A percentile compares a stretch with the other conserved stretches of the same genome.
phyloP scores from a whole-genome alignment of 2,329 filamentous ascomycete genomes.

The Sclerotinia borealis region DNA sequence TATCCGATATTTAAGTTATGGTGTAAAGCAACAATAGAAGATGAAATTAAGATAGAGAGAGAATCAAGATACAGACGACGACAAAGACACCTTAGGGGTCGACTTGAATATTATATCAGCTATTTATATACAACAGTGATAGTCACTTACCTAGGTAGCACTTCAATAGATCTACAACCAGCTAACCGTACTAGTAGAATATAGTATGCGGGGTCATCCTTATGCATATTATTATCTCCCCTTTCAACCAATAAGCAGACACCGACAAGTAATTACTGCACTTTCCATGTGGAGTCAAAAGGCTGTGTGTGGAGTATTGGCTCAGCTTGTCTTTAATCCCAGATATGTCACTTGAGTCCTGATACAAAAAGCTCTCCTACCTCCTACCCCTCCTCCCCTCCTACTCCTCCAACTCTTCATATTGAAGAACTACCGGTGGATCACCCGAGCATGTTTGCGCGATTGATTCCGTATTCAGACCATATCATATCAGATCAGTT shows the following conservation, averaged over 20 bases:
- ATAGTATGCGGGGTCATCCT: not conserved
- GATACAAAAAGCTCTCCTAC: too few species aligned
- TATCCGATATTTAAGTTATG: not conserved
- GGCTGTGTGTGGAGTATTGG: not conserved
- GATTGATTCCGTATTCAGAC: not conserved
- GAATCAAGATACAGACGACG: not conserved
- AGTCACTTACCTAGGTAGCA: not conserved
- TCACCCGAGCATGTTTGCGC: not conserved
- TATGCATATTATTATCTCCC: not conserved
- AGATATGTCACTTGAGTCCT: not conserved
- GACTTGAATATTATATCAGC: not conserved
- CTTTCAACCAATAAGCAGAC: not conserved
- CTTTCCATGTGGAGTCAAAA: not conserved
- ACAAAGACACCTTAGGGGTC: not conserved
- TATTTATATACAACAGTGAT: not conserved
- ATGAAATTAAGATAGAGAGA: not conserved
- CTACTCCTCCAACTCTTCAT: too few species aligned
- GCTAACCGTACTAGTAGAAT: not conserved
- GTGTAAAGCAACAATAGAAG: not conserved
- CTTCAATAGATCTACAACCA: not conserved
- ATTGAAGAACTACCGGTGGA: too few species aligned
- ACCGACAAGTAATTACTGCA: not conserved
- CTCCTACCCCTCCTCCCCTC: too few species aligned
- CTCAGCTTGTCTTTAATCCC: not conserved
- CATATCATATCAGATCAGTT: too few species aligned